Evolutionary conservation across 2,329 filamentous ascomycete species (phyloP).

Genomic region (Verticillium longisporum): DNA sequence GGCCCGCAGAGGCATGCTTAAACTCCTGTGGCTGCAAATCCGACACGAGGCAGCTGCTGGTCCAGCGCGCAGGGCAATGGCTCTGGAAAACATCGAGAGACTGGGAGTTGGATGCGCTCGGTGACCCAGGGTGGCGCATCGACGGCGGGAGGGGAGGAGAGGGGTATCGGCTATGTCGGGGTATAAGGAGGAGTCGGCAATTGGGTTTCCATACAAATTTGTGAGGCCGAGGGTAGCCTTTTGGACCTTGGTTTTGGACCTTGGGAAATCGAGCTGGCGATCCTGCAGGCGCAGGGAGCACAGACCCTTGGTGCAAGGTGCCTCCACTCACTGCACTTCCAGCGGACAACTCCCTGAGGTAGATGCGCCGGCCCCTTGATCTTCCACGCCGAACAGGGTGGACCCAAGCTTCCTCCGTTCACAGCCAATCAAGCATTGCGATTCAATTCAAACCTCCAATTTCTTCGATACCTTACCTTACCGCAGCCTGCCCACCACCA

Average conservation of each 20-base stretch:
- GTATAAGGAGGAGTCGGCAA: not conserved
- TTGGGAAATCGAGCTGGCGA: not conserved
- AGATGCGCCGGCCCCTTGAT: not conserved
- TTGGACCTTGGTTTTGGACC: not conserved
- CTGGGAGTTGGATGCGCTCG: constrained; percentile 24
- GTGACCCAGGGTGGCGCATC: constrained; percentile 22
- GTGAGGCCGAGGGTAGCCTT: not conserved
- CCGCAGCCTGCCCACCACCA: not conserved
- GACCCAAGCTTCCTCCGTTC: not conserved
- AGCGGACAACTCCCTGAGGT: no score
- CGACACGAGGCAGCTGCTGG: constrained; percentile 29
- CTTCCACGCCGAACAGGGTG: not conserved
- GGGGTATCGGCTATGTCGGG: not conserved
- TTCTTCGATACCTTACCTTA: not conserved
- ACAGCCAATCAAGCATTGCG: not conserved
- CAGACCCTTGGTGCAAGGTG: not conserved
- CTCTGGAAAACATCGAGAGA: constrained; percentile 47
- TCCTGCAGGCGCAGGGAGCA: not conserved
- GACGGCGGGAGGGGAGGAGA: constrained; percentile 10
- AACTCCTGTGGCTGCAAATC: constrained; percentile 29
- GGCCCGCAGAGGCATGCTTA: constrained; percentile 73
- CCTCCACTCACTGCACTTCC: no score
- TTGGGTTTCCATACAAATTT: not conserved
- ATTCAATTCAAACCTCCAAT: not conserved
- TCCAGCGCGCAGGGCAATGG: constrained; percentile 46